Evolutionary conservation across 164 flowering plant species (phyloP).

Genomic region (Vitis labrusca): DNA sequence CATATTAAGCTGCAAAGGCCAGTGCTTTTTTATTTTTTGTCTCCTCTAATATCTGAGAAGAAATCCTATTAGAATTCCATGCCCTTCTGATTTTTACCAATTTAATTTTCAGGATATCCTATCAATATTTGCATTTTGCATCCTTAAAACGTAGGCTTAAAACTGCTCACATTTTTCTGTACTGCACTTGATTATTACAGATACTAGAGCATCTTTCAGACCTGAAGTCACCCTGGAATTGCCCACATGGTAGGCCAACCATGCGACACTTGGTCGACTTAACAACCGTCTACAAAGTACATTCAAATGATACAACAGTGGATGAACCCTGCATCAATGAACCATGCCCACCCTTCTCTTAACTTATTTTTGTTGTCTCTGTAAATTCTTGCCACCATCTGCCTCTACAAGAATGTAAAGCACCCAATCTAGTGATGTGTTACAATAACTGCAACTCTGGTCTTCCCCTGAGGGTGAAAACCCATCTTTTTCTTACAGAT

Average conservation of each 20-base stretch:
- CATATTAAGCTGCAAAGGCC: too few species aligned
- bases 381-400: too few species aligned
- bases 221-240: constrained; percentile 96
- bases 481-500: too few species aligned
- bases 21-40: neutral
- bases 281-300: constrained; percentile 32
- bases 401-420: too few species aligned
- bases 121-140: neutral
- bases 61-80: neutral
- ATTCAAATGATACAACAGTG: too few species aligned
- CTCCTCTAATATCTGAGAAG: neutral
- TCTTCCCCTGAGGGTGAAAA: too few species aligned
- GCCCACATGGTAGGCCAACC: constrained; percentile 99
- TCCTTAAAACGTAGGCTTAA: neutral
- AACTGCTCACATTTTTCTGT: neutral
- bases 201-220: constrained; percentile 71
- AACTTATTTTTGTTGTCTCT: too few species aligned
- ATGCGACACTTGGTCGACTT: constrained; percentile 95
- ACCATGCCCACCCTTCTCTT: too few species aligned
- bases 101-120: neutral
- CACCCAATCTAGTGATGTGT: too few species aligned
- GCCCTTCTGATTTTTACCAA: neutral
- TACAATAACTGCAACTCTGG: too few species aligned
- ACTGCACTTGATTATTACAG: constrained; percentile 34
- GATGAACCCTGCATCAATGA: neutral